phyloP scores from a whole-genome alignment of 1,139 yeast species.

The Barnettozyma hawaiiensis region DNA sequence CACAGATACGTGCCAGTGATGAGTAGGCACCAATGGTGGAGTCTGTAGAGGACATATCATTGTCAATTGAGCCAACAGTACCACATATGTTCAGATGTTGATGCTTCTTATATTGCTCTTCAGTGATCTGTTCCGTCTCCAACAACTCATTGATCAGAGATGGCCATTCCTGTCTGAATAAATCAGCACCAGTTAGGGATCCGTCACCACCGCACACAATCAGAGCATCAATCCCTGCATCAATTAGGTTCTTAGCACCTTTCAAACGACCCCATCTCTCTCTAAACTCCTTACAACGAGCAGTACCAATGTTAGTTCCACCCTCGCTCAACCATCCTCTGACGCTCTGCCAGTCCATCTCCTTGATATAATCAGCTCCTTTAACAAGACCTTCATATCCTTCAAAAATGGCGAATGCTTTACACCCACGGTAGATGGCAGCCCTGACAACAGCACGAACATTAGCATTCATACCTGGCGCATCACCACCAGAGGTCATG shows the following conservation, averaged over 20 bases:
- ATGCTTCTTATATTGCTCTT: conserved; percentile 53
- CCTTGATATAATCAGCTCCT: conserved; percentile 67
- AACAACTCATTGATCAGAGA: conserved; percentile 67
- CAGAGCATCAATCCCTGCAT: conserved; percentile 88
- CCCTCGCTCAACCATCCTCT: conserved; percentile 89
- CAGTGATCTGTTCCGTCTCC: conserved; percentile 46
- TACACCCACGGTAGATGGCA: conserved; percentile 85
- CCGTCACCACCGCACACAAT: conserved; percentile 99
- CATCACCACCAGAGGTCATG: conserved; percentile 98
- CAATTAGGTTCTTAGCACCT: conserved; percentile 81
- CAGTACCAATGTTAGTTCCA: conserved; percentile 95
- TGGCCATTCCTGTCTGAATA: conserved; percentile 94
- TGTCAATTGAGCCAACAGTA: conserved; percentile 93
- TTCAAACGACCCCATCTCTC: conserved; percentile 77
- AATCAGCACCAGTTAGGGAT: conserved; percentile 93
- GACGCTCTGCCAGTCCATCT: conserved; percentile 88
- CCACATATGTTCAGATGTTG: conserved; percentile 85
- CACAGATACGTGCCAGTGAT: conserved; percentile 87
- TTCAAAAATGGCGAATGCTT: conserved; percentile 89
- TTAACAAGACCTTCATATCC: conserved; percentile 92
- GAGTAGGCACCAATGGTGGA: conserved; percentile 96
- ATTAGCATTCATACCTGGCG: conserved; percentile 97
- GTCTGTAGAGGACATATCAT: conserved; percentile 95
- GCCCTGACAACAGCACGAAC: conserved; percentile 93
- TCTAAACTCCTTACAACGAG: conserved; percentile 80